These are phyloP conservation scores for Heterobasidion irregulare DNA, from an alignment of 1,284 basidiomycete genomes.

Conservation along the genomic window DNA sequence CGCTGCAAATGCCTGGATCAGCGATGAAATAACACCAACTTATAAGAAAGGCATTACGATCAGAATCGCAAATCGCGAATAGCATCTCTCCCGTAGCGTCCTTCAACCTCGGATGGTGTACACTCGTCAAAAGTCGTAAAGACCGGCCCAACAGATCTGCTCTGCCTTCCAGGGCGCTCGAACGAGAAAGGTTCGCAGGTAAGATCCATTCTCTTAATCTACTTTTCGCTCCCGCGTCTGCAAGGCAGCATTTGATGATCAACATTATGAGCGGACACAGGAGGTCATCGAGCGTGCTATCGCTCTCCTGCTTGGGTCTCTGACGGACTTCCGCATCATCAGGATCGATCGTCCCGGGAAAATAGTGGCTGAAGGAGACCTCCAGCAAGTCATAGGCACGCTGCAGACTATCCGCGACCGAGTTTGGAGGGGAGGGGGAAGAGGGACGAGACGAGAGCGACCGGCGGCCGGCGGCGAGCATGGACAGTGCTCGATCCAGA, in stretches of 20 bases:
- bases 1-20: constrained; percentile 31
- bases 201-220: constrained; percentile 60
- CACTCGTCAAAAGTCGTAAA: constrained; percentile 67
- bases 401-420: constrained; percentile 43
- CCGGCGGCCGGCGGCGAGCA: constrained; percentile 45
- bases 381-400: constrained; percentile 63
- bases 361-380: constrained; percentile 50
- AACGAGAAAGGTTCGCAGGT: constrained; percentile 73
- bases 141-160: constrained; percentile 70
- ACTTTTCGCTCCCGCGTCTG: constrained; percentile 46
- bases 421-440: constrained; percentile 27
- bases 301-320: constrained; percentile 36
- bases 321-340: constrained; percentile 55
- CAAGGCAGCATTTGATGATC: constrained; percentile 59
- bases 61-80: constrained; percentile 70
- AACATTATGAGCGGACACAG: constrained; percentile 71
- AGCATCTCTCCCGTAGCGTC: constrained; percentile 80
- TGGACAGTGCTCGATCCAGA: constrained; percentile 56
- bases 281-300: constrained; percentile 63
- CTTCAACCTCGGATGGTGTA: constrained; percentile 66
- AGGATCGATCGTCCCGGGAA: constrained; percentile 54
- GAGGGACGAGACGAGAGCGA: constrained; percentile 46
- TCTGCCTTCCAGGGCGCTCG: constrained; percentile 63
- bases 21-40: background rate
- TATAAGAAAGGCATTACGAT: constrained; percentile 46